phyloP scores from a whole-genome alignment of 768 basidiomycete genomes.

The Rhizopogon vinicolor region DNA sequence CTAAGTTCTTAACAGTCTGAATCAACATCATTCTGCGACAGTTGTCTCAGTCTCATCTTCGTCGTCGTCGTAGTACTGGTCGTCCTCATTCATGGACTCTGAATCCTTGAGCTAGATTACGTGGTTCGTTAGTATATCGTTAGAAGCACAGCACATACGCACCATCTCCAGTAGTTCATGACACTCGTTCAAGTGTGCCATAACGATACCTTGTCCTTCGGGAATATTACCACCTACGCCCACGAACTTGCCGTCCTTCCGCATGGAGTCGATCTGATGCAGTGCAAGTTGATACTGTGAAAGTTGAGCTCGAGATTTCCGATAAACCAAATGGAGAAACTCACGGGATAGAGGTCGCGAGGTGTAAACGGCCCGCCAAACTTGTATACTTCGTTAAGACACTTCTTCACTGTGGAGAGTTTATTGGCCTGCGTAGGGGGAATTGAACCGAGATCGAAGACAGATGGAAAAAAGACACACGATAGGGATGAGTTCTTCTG shows the following conservation, averaged over 20 bases:
- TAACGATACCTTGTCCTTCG: conserved; percentile 94
- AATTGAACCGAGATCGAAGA: background rate
- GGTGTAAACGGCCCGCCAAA: conserved; percentile 92
- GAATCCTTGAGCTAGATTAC: conserved; percentile 52
- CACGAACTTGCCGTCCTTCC: conserved; percentile 91
- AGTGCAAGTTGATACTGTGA: conserved; percentile 86
- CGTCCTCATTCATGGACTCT: conserved; percentile 68
- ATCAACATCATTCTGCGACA: background rate
- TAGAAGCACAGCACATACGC: conserved; percentile 14
- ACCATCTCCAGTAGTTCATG: conserved; percentile 97
- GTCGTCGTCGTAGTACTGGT: conserved; percentile 41
- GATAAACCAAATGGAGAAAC: conserved; percentile 22
- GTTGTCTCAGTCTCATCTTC: conserved; percentile 11
- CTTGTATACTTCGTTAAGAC: conserved; percentile 92
- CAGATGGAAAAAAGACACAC: conserved; percentile 38
- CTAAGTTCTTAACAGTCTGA: background rate
- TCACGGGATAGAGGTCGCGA: conserved; percentile 88
- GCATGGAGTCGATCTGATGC: conserved; percentile 91
- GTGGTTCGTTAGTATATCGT: background rate
- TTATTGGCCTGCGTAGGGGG: conserved; percentile 75
- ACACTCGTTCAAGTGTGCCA: conserved; percentile 94
- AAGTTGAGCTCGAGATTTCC: conserved; percentile 7
- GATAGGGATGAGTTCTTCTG: conserved; percentile 96
- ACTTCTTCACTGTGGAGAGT: conserved; percentile 93
- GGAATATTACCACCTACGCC: conserved; percentile 86